phyloP scores from a whole-genome alignment of 768 basidiomycete genomes.

The Pulveroboletus frians region DNA sequence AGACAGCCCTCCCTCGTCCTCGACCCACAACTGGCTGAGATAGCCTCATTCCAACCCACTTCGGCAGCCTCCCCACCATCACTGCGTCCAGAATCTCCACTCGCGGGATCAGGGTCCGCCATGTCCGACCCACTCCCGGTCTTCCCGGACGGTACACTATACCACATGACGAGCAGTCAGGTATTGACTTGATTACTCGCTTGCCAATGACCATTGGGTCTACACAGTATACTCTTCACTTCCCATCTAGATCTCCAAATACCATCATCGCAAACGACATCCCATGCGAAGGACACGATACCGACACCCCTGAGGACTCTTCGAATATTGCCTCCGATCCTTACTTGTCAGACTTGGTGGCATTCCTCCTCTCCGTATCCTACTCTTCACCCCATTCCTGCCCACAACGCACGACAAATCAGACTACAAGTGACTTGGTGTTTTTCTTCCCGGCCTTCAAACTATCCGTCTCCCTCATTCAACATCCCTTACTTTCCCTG shows the following conservation, averaged over 20 bases:
- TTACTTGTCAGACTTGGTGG: slow-evolving; percentile 74
- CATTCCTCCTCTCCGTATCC: slow-evolving; percentile 63
- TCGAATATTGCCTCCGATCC: slow-evolving; percentile 46
- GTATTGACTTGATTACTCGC: slow-evolving; percentile 26
- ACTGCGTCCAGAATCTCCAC: background rate
- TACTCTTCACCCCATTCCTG: slow-evolving; percentile 29
- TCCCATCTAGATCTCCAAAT: slow-evolving; percentile 3
- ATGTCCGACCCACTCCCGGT: slow-evolving; percentile 7
- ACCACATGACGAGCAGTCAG: slow-evolving; percentile 23
- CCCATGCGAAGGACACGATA: slow-evolving; percentile 9
- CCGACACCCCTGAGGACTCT: slow-evolving; percentile 12
- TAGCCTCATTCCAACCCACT: slow-evolving; percentile 13
- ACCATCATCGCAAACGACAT: slow-evolving; percentile 1
- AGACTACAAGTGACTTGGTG: slow-evolving; percentile 52
- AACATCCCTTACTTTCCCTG: slow-evolving; percentile 60
- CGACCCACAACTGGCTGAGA: slow-evolving; percentile 25
- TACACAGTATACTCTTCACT: slow-evolving; percentile 3
- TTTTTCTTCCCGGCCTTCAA: slow-evolving; percentile 58
- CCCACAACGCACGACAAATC: slow-evolving; percentile 39
- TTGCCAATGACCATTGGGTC: slow-evolving; percentile 22
- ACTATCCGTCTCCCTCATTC: slow-evolving; percentile 71
- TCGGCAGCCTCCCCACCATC: background rate
- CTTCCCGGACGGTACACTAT: slow-evolving; percentile 8
- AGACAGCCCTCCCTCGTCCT: slow-evolving; percentile 12
- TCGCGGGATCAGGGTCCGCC: slow-evolving; percentile 5